These are phyloP conservation scores for Cytospora piceicola DNA, from an alignment of 2,329 filamentous ascomycete species.

Conservation along the genomic window DNA sequence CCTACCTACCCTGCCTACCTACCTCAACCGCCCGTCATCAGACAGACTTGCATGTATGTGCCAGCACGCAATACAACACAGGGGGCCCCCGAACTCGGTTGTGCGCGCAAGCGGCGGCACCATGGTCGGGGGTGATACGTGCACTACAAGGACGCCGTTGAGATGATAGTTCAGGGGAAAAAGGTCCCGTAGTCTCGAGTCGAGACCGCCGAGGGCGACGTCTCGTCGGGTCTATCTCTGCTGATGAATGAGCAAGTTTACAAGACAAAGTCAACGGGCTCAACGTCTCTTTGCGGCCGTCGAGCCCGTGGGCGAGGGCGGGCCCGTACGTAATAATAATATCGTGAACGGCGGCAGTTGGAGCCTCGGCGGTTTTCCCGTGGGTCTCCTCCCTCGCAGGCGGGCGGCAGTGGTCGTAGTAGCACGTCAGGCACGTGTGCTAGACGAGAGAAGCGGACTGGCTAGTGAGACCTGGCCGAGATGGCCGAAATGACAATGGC, in stretches of 20 bases:
- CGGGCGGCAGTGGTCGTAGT: not conserved
- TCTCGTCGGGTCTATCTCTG: not conserved
- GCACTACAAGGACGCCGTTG: not conserved
- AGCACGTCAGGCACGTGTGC: not conserved
- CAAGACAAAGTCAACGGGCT: not conserved
- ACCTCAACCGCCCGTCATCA: not conserved
- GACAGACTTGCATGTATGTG: not conserved
- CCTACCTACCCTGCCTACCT: too few relatives aligned
- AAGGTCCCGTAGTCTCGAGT: not conserved
- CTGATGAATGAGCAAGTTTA: not conserved
- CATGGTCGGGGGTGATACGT: not conserved
- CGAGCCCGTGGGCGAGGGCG: constrained; percentile 3
- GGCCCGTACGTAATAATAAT: constrained; percentile 27
- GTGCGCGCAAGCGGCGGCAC: constrained; percentile 15
- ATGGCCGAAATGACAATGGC: too few relatives aligned
- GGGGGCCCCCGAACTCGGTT: too few relatives aligned
- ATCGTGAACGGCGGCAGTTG: not conserved
- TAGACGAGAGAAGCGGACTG: too few relatives aligned
- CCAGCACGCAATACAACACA: not conserved
- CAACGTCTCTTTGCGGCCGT: not conserved
- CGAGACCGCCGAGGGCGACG: constrained; percentile 5
- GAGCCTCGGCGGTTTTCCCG: not conserved
- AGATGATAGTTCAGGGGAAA: not conserved
- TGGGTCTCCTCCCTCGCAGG: too few relatives aligned
- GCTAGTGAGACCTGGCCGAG: too few relatives aligned